Evolutionary conservation across 2,329 filamentous ascomycete genomes (phyloP).

Genomic region (Trichoderma sp.): DNA sequence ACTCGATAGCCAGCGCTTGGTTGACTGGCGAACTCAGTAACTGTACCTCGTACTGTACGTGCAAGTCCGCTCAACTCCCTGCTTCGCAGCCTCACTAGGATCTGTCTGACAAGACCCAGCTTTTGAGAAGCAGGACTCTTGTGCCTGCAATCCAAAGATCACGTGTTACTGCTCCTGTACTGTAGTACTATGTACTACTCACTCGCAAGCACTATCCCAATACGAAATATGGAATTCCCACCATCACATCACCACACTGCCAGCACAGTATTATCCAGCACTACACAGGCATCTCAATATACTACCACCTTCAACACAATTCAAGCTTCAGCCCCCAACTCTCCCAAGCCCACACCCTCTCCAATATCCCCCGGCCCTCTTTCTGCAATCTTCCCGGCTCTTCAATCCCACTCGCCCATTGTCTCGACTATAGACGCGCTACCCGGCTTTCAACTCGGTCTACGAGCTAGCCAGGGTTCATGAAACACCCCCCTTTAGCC

Average conservation of each 20-base stretch:
- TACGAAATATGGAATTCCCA: not conserved
- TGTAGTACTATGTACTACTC: too few relatives aligned
- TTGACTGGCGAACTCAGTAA: not conserved
- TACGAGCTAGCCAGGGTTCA: constrained; percentile 8
- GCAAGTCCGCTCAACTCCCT: not conserved
- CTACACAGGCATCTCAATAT: too few relatives aligned
- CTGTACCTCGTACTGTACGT: not conserved
- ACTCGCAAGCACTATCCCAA: not conserved
- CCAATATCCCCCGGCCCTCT: not conserved
- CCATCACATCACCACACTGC: not conserved
- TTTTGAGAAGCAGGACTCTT: not conserved
- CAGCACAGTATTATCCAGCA: too few relatives aligned
- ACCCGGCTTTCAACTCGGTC: not conserved
- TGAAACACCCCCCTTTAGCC: constrained; percentile 11
- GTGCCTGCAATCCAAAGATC: not conserved
- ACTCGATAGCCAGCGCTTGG: not conserved
- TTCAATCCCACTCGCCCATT: not conserved
- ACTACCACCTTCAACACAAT: not conserved
- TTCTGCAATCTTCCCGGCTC: not conserved
- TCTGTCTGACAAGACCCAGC: not conserved
- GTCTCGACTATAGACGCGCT: not conserved
- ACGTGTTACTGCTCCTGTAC: not conserved
- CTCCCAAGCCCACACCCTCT: not conserved
- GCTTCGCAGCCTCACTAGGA: not conserved
- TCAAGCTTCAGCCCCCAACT: not conserved